phyloP scores from a whole-genome alignment of 305 asterid species.

The Rubia peregrina region DNA sequence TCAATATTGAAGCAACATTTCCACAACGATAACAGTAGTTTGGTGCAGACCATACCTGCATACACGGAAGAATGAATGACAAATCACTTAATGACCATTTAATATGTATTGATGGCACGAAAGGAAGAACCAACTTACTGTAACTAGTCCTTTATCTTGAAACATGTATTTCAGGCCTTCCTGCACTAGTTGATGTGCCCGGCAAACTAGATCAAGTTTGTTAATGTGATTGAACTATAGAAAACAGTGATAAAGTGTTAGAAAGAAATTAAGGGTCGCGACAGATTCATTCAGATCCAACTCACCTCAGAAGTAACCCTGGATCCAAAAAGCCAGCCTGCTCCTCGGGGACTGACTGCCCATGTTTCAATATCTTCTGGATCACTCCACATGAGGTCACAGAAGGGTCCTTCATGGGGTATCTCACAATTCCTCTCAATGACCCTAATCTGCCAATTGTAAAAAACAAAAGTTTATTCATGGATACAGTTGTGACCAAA shows the following conservation, averaged over 20 bases:
- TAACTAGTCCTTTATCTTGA: constrained; percentile 97
- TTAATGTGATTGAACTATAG: constrained; percentile 92
- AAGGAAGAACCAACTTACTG: constrained; percentile 50
- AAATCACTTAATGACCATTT: neutral
- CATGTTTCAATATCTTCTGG: constrained; percentile 99
- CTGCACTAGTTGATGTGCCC: constrained; percentile 99
- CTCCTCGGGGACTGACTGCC: constrained; percentile 99
- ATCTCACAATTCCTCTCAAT: constrained; percentile 93
- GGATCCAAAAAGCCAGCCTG: constrained; percentile 99
- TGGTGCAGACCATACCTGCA: constrained; percentile 99
- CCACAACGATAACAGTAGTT: constrained; percentile 99
- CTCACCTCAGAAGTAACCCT: constrained; percentile 93
- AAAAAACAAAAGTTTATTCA: constrained; percentile 7
- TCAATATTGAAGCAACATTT: constrained; percentile 92
- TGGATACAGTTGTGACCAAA: neutral
- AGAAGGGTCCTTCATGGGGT: constrained; percentile 99
- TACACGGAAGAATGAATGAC: constrained; percentile 8
- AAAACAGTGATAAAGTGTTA: constrained; percentile 17
- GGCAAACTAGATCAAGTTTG: constrained; percentile 92
- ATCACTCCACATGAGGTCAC: constrained; percentile 99
- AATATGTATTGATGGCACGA: neutral
- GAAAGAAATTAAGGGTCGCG: constrained; percentile 3
- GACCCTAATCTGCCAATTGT: constrained; percentile 69
- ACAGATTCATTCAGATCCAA: neutral
- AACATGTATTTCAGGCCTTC: constrained; percentile 98